Conservation (phyloP, 225 moss, liverwort and hornwort genomes). For the Antitrichia curtipendula region DNA sequence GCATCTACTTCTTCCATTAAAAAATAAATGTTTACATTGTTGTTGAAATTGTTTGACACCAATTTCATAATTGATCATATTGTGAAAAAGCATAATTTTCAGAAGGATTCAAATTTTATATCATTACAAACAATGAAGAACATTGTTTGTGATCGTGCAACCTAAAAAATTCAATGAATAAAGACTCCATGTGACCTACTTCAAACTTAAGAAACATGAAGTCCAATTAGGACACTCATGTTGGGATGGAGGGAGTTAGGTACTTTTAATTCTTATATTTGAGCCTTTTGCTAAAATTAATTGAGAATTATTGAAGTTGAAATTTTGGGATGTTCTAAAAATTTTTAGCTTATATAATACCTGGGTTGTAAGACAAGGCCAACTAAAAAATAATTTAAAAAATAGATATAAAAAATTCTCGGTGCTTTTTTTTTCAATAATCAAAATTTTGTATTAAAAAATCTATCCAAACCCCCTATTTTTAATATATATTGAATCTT, state of each 20-base stretch:
- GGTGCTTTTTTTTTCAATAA: background rate
- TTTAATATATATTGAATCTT: background rate
- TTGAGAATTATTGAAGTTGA: background rate
- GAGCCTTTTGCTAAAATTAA: background rate
- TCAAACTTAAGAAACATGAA: background rate
- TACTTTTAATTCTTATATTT: background rate
- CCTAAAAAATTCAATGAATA: background rate
- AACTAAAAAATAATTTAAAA: background rate
- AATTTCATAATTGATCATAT: background rate
- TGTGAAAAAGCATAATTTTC: background rate
- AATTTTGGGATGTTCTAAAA: background rate
- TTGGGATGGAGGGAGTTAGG: background rate
- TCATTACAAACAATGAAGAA: background rate
- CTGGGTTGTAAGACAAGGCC: rapidly evolving
- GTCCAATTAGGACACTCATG: background rate
- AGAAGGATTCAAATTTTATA: background rate
- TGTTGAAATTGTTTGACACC: background rate
- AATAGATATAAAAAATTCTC: too few relatives aligned
- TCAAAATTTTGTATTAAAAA: background rate
- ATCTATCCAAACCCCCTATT: background rate
- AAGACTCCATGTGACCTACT: background rate
- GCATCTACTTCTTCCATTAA: background rate
- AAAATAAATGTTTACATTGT: background rate
- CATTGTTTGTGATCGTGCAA: background rate
- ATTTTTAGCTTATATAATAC: background rate